These are phyloP conservation scores for Pleurotus cornucopiae DNA, from an alignment of 768 basidiomycete genomes.

Conservation along the genomic window DNA sequence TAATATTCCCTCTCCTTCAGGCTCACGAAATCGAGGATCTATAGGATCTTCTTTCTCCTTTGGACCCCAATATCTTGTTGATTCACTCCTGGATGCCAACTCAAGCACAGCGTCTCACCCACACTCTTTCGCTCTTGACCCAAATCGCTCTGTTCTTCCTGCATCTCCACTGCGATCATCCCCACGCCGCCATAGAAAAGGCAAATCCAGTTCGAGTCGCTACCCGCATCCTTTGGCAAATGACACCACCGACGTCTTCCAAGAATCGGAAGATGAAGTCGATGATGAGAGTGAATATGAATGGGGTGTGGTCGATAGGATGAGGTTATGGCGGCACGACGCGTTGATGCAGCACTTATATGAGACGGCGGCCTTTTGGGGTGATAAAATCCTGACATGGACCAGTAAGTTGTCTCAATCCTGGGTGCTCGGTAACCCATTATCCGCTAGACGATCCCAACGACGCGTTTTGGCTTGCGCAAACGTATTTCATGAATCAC, in stretches of 20 bases:
- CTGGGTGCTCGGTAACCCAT: slow-evolving; percentile 8
- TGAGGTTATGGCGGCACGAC: slow-evolving; percentile 97
- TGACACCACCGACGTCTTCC: slow-evolving; percentile 73
- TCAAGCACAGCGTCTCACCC: slow-evolving; percentile 51
- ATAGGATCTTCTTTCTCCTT: slow-evolving; percentile 83
- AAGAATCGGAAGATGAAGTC: slow-evolving; percentile 58
- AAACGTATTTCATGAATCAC: slow-evolving; percentile 94
- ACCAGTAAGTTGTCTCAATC: slow-evolving; percentile 64
- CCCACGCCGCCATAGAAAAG: slow-evolving; percentile 49
- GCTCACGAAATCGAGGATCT: slow-evolving; percentile 60
- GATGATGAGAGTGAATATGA: slow-evolving; percentile 58
- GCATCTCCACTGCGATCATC: slow-evolving; percentile 70
- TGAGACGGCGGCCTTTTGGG: slow-evolving; percentile 97
- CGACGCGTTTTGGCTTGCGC: slow-evolving; percentile 99
- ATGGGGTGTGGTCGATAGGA: slow-evolving; percentile 90
- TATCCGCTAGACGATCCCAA: slow-evolving; percentile 79
- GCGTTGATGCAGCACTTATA: slow-evolving; percentile 98
- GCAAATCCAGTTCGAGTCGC: slow-evolving; percentile 46
- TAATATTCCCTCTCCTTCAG: slow-evolving; percentile 48
- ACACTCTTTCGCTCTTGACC: slow-evolving; percentile 59
- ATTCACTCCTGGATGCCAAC: slow-evolving; percentile 66
- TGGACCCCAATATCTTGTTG: slow-evolving; percentile 71
- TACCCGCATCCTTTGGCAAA: slow-evolving; percentile 71
- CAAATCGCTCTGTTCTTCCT: slow-evolving; percentile 73
- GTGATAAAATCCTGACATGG: slow-evolving; percentile 94